Evolutionary conservation across 192 early-diverging fungal genomes (phyloP).

Genomic region (Thamnidium elegans): DNA sequence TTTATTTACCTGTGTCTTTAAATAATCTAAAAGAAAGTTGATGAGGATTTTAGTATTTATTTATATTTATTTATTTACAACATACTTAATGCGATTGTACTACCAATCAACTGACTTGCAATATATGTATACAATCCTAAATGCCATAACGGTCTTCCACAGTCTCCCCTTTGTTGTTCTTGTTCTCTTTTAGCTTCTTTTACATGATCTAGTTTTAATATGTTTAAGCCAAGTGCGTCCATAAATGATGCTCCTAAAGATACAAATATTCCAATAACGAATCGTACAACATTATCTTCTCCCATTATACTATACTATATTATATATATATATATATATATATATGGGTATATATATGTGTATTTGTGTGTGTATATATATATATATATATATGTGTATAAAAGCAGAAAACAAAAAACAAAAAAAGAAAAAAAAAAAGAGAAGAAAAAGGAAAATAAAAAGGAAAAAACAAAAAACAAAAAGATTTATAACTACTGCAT

Average conservation of each 20-base stretch:
- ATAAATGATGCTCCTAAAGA: conserved; percentile 32
- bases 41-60: not conserved
- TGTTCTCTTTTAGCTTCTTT: conserved; percentile 35
- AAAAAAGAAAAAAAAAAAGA: not conserved
- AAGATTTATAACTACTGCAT: not conserved
- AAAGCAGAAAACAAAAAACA: conserved; percentile 1
- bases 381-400: not conserved
- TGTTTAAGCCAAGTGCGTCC: conserved; percentile 56
- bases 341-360: too few species aligned
- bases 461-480: not conserved
- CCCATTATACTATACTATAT: conserved; percentile 15
- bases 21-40: conserved; percentile 46
- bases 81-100: conserved; percentile 58
- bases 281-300: conserved; percentile 27
- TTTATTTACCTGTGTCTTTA: conserved; percentile 48
- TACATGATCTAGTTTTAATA: conserved; percentile 58
- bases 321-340: too few species aligned
- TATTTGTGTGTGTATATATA: not conserved
- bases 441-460: not conserved
- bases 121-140: conserved; percentile 56
- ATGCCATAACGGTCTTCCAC: conserved; percentile 58
- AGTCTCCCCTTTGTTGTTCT: conserved; percentile 49
- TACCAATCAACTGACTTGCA: conserved; percentile 49
- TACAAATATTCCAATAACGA: conserved; percentile 28
- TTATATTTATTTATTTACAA: not conserved